These are phyloP conservation scores for Lodderomyces beijingensis DNA, from an alignment of 1,139 yeast genomes.

Conservation along the genomic window DNA sequence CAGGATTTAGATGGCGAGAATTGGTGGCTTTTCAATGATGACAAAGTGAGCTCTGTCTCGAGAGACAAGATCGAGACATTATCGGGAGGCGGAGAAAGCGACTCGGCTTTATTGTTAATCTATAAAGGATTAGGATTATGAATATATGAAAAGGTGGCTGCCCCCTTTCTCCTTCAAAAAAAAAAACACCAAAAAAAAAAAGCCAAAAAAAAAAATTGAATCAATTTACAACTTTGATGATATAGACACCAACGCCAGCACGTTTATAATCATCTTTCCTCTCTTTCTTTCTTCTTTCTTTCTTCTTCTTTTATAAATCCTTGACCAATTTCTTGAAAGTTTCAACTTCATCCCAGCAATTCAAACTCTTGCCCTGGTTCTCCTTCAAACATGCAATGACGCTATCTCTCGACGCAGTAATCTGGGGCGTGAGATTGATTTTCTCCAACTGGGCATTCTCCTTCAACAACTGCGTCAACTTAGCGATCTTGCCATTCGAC, in stretches of 20 bases:
- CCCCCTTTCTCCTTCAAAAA: too few species aligned
- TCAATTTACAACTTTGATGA: too few species aligned
- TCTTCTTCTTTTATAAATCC: too few species aligned
- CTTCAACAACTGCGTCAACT: constrained; percentile 44
- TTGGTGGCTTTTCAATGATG: constrained; percentile 97
- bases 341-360: constrained; percentile 86
- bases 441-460: constrained; percentile 45
- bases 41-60: constrained; percentile 72
- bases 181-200: too few species aligned
- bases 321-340: constrained; percentile 55
- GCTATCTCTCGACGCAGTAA: constrained; percentile 45
- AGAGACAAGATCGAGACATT: constrained; percentile 78
- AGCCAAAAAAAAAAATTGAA: not conserved
- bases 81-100: constrained; percentile 98
- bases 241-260: too few species aligned
- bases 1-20: constrained; percentile 58
- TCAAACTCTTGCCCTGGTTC: constrained; percentile 70
- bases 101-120: constrained; percentile 82
- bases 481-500: constrained; percentile 36
- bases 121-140: constrained; percentile 73
- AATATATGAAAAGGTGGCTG: too few species aligned
- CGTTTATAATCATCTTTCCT: too few species aligned
- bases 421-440: constrained; percentile 27
- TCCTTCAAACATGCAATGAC: constrained; percentile 64
- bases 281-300: too few species aligned